Conservation (phyloP, 768 basidiomycete genomes). For the Lactifluus subvellereus region DNA sequence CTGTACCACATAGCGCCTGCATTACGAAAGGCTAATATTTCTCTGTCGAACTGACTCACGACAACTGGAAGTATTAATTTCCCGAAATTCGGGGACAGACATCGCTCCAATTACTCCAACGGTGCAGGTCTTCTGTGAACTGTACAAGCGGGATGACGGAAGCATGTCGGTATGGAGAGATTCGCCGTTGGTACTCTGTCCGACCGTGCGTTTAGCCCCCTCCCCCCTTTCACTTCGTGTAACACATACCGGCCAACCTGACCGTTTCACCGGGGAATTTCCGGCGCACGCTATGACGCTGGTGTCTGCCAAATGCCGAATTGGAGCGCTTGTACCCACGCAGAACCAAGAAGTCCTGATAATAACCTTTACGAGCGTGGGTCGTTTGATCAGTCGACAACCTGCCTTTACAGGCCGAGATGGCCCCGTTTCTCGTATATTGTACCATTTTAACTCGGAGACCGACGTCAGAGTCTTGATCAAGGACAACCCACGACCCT, state of each 20-base stretch:
- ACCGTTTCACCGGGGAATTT: slow-evolving; percentile 4
- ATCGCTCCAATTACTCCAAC: slow-evolving; percentile 14
- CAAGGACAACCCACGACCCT: slow-evolving; percentile 19
- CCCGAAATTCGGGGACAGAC: slow-evolving; percentile 1
- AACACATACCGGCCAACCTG: slow-evolving; percentile 1
- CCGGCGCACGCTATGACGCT: neutral
- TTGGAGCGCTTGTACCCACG: slow-evolving; percentile 9
- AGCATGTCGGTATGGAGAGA: slow-evolving; percentile 17
- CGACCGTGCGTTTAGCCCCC: neutral
- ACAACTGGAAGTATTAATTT: slow-evolving; percentile 16
- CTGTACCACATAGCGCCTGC: neutral
- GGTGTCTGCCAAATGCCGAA: slow-evolving; percentile 2
- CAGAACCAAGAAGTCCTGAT: slow-evolving; percentile 8
- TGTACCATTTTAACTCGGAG: slow-evolving; percentile 1
- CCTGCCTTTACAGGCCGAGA: slow-evolving; percentile 12
- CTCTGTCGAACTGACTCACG: neutral
- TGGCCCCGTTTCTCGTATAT: neutral
- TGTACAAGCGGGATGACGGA: slow-evolving; percentile 12
- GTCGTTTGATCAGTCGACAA: slow-evolving; percentile 13
- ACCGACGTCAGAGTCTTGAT: slow-evolving; percentile 21
- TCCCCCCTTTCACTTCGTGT: slow-evolving; percentile 3
- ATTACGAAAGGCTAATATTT: slow-evolving; percentile 11
- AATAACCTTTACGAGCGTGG: slow-evolving; percentile 7
- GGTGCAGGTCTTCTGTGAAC: slow-evolving; percentile 17
- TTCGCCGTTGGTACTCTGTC: slow-evolving; percentile 8